phyloP scores from a whole-genome alignment of 176 grass and related monocot genomes.

The Puccinellia tenuiflora region DNA sequence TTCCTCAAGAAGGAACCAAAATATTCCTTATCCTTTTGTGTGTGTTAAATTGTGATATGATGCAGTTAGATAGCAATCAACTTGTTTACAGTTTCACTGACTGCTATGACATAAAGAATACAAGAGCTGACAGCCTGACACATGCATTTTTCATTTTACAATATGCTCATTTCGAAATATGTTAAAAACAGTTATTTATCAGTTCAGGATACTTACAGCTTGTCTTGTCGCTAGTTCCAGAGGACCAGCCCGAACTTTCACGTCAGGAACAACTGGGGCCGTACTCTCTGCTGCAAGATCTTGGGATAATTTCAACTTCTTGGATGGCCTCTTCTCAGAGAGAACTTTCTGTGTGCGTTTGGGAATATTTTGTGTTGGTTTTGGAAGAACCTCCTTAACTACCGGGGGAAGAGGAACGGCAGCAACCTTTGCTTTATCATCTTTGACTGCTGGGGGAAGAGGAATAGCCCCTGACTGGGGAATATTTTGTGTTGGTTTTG shows the following conservation, averaged over 20 bases:
- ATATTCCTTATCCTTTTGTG: not conserved
- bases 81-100: not conserved
- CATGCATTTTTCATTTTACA: not conserved
- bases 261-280: not conserved
- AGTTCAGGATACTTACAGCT: constrained; percentile 25
- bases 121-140: not conserved
- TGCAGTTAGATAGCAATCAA: not conserved
- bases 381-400: constrained; percentile 7
- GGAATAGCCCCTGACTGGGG: no score
- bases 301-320: constrained; percentile 39
- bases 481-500: no score
- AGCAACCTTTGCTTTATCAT: no score
- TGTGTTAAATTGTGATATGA: not conserved
- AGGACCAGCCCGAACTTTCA: constrained; percentile 10
- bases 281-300: not conserved
- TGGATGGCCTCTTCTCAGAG: constrained; percentile 22
- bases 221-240: constrained; percentile 4
- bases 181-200: not conserved
- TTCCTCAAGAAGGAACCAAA: not conserved
- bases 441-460: not conserved
- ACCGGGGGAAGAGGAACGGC: no score
- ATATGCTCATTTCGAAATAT: not conserved
- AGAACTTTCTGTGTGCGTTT: not conserved
- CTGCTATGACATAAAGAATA: not conserved
- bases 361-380: not conserved